Evolutionary conservation across 139 green algal genomes (phyloP).

Genomic region (Coelastrella sp.): DNA sequence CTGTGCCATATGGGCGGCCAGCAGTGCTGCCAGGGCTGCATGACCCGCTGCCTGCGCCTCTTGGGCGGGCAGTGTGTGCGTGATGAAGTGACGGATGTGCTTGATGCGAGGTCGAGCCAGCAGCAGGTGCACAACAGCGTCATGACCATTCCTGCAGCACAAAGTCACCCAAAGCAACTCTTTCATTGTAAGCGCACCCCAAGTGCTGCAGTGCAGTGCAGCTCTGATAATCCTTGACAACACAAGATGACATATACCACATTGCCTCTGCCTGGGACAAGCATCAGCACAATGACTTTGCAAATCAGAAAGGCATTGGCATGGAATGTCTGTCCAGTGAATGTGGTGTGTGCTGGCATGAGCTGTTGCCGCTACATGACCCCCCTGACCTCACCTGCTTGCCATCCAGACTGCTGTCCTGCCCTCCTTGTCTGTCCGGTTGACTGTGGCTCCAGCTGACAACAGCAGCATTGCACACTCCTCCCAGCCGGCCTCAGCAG

Average conservation of each 20-base stretch:
- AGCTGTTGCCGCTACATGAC: not conserved
- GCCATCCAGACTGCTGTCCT: slow-evolving; percentile 33
- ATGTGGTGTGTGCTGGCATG: too few relatives aligned
- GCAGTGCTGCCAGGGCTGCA: not conserved
- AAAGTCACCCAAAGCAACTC: not conserved
- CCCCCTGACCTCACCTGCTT: not conserved
- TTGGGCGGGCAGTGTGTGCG: not conserved
- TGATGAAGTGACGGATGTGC: slow-evolving; percentile 22
- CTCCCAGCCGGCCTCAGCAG: not conserved
- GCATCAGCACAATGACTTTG: not conserved
- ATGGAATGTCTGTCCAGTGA: too few relatives aligned
- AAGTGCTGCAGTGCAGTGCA: not conserved
- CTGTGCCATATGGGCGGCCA: not conserved
- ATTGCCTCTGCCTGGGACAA: not conserved
- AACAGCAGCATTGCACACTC: slow-evolving; percentile 13
- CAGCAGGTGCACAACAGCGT: slow-evolving; percentile 15
- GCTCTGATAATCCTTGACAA: not conserved
- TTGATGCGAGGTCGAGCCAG: slow-evolving; percentile 22
- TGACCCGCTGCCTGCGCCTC: slow-evolving; percentile 22
- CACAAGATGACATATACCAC: not conserved
- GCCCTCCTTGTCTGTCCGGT: slow-evolving; percentile 24
- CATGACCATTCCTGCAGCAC: slow-evolving; percentile 20
- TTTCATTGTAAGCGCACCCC: not conserved
- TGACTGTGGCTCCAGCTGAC: slow-evolving; percentile 6
- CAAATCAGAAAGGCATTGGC: too few relatives aligned